phyloP scores from a whole-genome alignment of 495 filamentous ascomycete genomes.

The Aspergillus olivimuriae region DNA sequence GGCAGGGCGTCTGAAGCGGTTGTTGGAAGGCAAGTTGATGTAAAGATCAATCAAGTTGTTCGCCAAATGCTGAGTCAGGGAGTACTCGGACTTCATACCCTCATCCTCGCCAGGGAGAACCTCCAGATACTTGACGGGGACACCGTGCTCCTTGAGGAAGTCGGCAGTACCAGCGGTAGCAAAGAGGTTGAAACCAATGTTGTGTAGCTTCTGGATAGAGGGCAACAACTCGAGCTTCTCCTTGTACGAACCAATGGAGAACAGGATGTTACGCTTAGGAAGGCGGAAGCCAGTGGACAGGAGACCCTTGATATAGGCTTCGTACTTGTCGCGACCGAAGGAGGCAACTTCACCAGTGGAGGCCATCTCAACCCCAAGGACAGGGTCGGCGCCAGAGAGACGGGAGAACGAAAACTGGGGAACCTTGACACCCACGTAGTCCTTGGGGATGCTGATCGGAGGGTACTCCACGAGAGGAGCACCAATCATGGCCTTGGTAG shows the following conservation, averaged over 20 bases:
- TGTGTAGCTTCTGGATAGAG: conserved; percentile 78
- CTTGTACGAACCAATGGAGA: conserved; percentile 95
- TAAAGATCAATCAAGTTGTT: conserved; percentile 98
- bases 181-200: conserved; percentile 89
- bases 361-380: conserved; percentile 97
- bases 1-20: conserved; percentile 88
- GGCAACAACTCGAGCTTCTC: conserved; percentile 97
- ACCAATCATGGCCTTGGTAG: conserved; percentile 93
- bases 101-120: conserved; percentile 63
- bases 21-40: conserved; percentile 97
- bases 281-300: conserved; percentile 94
- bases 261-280: conserved; percentile 89
- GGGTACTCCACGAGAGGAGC: conserved; percentile 79
- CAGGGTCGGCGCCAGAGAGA: conserved; percentile 90
- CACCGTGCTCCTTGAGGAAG: conserved; percentile 84
- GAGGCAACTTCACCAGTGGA: conserved; percentile 97
- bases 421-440: conserved; percentile 95
- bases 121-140: conserved; percentile 88
- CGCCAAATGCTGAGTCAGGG: conserved; percentile 86
- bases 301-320: conserved; percentile 93
- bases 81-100: conserved; percentile 91
- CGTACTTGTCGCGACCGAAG: conserved; percentile 92
- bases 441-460: conserved; percentile 59
- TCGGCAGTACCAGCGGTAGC: conserved; percentile 94
- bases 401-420: conserved; percentile 98